phyloP scores from a whole-genome alignment of 306 rosid species.

The Quillaja saponaria region DNA sequence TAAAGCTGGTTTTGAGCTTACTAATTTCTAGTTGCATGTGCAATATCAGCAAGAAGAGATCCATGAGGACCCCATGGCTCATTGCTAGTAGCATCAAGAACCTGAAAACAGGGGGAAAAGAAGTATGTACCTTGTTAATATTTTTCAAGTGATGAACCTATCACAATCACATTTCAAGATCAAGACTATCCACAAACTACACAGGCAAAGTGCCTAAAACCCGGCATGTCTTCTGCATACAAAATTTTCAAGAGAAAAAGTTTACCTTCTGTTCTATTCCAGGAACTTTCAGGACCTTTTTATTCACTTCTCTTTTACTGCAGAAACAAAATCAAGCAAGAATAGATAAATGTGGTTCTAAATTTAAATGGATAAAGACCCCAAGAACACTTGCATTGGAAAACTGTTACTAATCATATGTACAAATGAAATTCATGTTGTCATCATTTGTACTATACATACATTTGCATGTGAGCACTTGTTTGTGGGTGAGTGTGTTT shows the following conservation, averaged over 20 bases:
- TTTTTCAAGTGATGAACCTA: conserved; percentile 10
- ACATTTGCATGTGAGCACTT: neutral
- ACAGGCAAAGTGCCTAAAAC: neutral
- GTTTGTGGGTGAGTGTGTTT: neutral
- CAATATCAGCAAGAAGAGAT: conserved; percentile 92
- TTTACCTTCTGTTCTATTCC: conserved; percentile 94
- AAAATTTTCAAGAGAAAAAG: conserved; percentile 19
- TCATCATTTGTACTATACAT: neutral
- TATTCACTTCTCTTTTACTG: conserved; percentile 96
- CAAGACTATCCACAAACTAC: conserved; percentile 3
- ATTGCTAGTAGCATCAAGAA: conserved; percentile 98
- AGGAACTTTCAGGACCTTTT: conserved; percentile 96
- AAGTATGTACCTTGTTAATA: conserved; percentile 9
- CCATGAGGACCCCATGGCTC: conserved; percentile 99
- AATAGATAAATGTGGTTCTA: too few relatives aligned
- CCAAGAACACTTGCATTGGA: neutral
- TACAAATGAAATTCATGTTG: too few relatives aligned
- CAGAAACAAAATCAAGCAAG: conserved; percentile 30
- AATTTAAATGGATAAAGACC: neutral
- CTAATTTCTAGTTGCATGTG: conserved; percentile 90
- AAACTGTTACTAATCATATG: neutral
- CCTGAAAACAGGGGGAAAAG: conserved; percentile 44
- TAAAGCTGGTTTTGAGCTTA: conserved; percentile 41
- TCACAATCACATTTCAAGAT: neutral
- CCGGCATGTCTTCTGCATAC: conserved; percentile 1